phyloP scores from a whole-genome alignment of 495 filamentous ascomycete species.

The Darksidea phi region DNA sequence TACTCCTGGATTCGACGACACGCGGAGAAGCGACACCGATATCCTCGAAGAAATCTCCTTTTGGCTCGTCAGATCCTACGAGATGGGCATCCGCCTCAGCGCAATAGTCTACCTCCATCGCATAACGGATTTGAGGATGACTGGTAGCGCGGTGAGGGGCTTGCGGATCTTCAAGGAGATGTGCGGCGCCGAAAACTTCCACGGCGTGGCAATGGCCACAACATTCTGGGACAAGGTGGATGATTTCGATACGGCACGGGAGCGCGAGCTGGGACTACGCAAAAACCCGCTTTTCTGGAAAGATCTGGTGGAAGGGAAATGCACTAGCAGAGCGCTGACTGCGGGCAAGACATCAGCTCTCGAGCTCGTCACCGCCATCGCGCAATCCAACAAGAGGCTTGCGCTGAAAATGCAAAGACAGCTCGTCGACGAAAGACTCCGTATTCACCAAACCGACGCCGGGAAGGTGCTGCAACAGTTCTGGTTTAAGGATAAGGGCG shows the following conservation, averaged over 20 bases:
- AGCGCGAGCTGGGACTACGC: conserved; percentile 42
- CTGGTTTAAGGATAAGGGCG: not conserved
- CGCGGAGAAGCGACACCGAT: conserved; percentile 3
- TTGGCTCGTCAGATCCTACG: conserved; percentile 10
- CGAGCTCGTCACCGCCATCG: conserved; percentile 10
- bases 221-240: conserved; percentile 22
- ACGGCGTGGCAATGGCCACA: conserved; percentile 9
- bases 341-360: not conserved
- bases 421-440: not conserved
- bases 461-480: conserved; percentile 8
- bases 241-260: conserved; percentile 10
- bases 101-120: conserved; percentile 30
- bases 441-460: conserved; percentile 8
- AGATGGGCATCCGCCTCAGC: conserved; percentile 5
- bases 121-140: conserved; percentile 6
- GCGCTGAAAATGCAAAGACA: conserved; percentile 6
- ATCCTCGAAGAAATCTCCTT: conserved; percentile 12
- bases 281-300: conserved; percentile 35
- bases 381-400: not conserved
- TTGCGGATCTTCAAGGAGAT: conserved; percentile 18
- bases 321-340: too few relatives aligned
- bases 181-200: conserved; percentile 8
- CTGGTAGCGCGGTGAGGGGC: conserved; percentile 1
- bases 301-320: not conserved
- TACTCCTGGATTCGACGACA: conserved; percentile 27